Conservation (phyloP, 331 rosid genomes). For the Malus hybrid region DNA sequence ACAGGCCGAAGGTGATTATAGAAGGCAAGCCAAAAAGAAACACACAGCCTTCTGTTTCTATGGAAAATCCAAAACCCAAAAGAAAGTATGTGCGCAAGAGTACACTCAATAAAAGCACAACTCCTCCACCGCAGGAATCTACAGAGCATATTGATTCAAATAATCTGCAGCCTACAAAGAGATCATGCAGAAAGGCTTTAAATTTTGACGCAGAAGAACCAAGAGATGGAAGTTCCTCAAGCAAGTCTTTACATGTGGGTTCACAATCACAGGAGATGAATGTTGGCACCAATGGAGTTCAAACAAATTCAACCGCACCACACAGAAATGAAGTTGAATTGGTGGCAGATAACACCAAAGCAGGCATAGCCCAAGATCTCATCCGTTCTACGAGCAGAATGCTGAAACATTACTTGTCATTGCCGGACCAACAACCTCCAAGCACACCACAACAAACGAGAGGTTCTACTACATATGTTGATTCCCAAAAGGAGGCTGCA, state of each 20-base stretch:
- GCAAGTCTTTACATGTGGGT: constrained; percentile 11
- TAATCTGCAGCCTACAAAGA: constrained; percentile 18
- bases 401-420: constrained; percentile 13
- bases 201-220: constrained; percentile 37
- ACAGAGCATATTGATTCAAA: constrained; percentile 25
- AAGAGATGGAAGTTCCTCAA: constrained; percentile 29
- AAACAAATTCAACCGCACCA: constrained; percentile 17
- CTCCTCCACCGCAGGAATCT: constrained; percentile 32
- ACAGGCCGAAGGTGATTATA: constrained; percentile 76
- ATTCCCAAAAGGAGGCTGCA: constrained; percentile 13
- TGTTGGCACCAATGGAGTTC: background rate
- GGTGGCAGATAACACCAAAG: constrained; percentile 24
- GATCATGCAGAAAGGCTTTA: constrained; percentile 52
- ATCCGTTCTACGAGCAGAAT: constrained; percentile 23
- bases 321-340: constrained; percentile 14
- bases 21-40: constrained; percentile 61
- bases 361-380: constrained; percentile 19
- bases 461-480: constrained; percentile 7
- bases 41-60: constrained; percentile 34
- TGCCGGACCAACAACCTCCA: constrained; percentile 24
- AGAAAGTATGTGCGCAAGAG: constrained; percentile 69
- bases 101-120: constrained; percentile 19
- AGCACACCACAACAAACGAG: constrained; percentile 7
- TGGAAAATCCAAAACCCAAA: constrained; percentile 33
- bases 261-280: constrained; percentile 2